Evolutionary conservation across 805 yeast genomes (phyloP).

Genomic region (Ogataea nonfermentans): DNA sequence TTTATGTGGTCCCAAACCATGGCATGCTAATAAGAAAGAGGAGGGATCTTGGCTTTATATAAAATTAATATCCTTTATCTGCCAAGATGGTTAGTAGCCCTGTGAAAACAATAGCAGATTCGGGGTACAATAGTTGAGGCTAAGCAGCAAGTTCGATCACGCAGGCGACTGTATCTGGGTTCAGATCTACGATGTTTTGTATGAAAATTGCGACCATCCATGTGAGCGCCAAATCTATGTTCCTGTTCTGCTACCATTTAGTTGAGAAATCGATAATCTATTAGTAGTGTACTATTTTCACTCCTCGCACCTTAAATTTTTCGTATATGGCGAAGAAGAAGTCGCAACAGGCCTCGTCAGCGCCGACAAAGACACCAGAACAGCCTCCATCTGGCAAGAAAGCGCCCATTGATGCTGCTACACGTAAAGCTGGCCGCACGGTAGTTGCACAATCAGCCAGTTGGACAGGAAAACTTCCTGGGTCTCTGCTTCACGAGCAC

Average conservation of each 20-base stretch:
- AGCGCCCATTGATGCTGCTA: constrained; percentile 6
- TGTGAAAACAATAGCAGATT: background rate
- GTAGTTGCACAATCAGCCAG: constrained; percentile 68
- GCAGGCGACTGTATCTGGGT: too few relatives aligned
- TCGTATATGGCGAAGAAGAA: constrained; percentile 10
- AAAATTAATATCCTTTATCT: constrained; percentile 3
- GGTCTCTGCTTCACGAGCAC: constrained; percentile 77
- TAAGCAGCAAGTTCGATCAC: constrained; percentile 1
- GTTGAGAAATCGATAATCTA: too few relatives aligned
- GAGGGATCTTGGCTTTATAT: background rate
- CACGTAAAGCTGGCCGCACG: constrained; percentile 18
- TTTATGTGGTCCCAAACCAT: constrained; percentile 36
- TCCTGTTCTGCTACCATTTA: background rate
- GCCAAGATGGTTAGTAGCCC: constrained; percentile 10
- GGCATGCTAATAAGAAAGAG: background rate
- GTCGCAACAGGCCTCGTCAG: constrained; percentile 1
- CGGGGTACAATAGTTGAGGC: constrained; percentile 1
- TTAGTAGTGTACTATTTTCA: background rate
- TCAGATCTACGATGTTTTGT: too few relatives aligned
- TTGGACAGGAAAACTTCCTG: constrained; percentile 96
- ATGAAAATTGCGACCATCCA: too few relatives aligned
- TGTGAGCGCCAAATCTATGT: too few relatives aligned
- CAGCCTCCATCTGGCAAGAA: constrained; percentile 2
- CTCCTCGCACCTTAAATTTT: constrained; percentile 11
- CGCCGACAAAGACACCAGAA: constrained; percentile 1